Evolutionary conservation across 2,329 filamentous ascomycete genomes (phyloP).

Genomic region (Shiraia bambusicola): DNA sequence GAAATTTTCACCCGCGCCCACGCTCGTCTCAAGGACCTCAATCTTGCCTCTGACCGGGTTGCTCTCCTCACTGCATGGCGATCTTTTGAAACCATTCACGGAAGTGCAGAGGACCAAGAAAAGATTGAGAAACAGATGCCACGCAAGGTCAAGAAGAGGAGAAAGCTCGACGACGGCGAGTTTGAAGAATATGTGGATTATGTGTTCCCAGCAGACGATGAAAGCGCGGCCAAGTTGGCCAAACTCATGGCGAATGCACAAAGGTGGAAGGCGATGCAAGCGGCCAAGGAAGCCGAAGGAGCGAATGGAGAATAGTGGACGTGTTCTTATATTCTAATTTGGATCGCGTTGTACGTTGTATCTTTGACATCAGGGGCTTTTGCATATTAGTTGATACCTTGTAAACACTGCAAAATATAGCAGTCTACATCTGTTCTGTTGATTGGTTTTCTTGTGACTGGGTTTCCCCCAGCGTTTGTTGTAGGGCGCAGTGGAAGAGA

Average conservation of each 20-base stretch:
- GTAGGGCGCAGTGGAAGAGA: no score
- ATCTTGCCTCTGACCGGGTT: slow-evolving; percentile 75
- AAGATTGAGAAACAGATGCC: slow-evolving; percentile 93
- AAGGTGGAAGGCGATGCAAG: slow-evolving; percentile 73
- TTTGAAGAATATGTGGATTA: slow-evolving; percentile 98
- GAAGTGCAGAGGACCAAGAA: slow-evolving; percentile 71
- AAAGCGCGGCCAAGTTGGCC: slow-evolving; percentile 78
- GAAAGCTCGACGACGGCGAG: slow-evolving; percentile 85
- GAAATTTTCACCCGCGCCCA: slow-evolving; percentile 83
- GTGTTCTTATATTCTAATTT: slow-evolving; percentile 1
- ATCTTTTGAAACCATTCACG: slow-evolving; percentile 86
- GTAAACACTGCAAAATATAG: no score
- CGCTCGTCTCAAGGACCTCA: slow-evolving; percentile 83
- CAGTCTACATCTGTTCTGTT: no score
- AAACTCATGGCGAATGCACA: slow-evolving; percentile 83
- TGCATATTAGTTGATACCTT: no score
- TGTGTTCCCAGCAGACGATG: slow-evolving; percentile 93
- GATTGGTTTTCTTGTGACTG: no score
- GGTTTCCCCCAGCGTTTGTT: no score
- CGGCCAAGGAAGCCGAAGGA: slow-evolving; percentile 14
- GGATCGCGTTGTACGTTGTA: neutral
- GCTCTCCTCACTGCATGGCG: slow-evolving; percentile 89
- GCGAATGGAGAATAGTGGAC: slow-evolving; percentile 3
- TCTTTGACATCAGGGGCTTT: no score
- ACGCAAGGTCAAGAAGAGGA: slow-evolving; percentile 84